Conservation (phyloP, 2,329 filamentous ascomycete genomes). For the Cryphonectria nitschkei region DNA sequence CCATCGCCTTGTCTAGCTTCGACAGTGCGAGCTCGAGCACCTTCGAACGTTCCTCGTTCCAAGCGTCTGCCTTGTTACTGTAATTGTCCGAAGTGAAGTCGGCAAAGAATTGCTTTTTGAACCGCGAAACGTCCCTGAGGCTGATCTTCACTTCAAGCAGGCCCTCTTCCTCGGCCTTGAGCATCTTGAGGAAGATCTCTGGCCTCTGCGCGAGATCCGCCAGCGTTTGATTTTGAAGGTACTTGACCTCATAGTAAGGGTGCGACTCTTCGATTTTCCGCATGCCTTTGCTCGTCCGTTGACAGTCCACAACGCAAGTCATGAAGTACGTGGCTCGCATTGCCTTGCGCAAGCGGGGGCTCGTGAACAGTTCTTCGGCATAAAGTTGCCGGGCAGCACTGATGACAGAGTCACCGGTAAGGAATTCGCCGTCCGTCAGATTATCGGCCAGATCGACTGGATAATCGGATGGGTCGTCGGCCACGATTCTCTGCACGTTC, state of each 20-base stretch:
- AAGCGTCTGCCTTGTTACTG: conserved; percentile 91
- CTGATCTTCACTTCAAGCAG: conserved; percentile 83
- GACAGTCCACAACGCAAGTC: conserved; percentile 82
- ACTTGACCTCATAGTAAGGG: conserved; percentile 97
- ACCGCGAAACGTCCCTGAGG: conserved; percentile 75
- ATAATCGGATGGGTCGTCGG: conserved; percentile 79
- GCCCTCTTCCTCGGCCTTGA: conserved; percentile 94
- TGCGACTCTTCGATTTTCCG: conserved; percentile 93
- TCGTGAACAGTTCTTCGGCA: conserved; percentile 85
- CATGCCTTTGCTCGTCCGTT: conserved; percentile 90
- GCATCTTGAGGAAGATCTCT: conserved; percentile 93
- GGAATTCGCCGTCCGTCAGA: conserved; percentile 72
- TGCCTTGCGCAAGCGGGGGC: conserved; percentile 85
- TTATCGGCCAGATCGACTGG: conserved; percentile 88
- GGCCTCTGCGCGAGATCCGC: conserved; percentile 79
- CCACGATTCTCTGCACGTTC: conserved; percentile 76
- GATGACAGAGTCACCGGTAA: conserved; percentile 75
- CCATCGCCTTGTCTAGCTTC: conserved; percentile 82
- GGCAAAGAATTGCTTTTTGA: conserved; percentile 75
- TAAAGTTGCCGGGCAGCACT: conserved; percentile 84
- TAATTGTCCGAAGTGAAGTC: conserved; percentile 95
- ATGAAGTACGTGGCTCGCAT: conserved; percentile 84
- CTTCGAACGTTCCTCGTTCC: conserved; percentile 87
- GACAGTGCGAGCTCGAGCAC: conserved; percentile 79
- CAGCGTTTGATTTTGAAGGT: conserved; percentile 87